phyloP scores from a whole-genome alignment of 805 yeast species.

The Candida hungchunana region DNA sequence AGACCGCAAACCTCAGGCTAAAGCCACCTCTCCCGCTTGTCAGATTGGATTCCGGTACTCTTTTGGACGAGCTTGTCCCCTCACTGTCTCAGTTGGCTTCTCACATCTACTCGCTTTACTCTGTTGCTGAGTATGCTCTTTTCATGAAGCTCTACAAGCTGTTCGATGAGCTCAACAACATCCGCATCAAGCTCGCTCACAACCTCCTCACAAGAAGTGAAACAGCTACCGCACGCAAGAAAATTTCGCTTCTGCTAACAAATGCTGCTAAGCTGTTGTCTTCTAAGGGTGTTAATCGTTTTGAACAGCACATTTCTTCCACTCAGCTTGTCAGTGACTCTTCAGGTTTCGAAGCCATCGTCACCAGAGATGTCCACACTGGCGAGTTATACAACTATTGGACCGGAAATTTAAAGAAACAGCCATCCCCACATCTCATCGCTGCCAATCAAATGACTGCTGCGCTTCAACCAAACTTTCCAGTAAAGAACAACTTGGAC shows the following conservation, averaged over 20 bases:
- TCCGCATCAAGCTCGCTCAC: constrained; percentile 48
- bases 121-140: constrained; percentile 64
- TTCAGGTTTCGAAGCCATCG: constrained; percentile 62
- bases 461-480: constrained; percentile 72
- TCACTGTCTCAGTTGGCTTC: constrained; percentile 54
- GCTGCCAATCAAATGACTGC: constrained; percentile 65
- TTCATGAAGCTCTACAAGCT: constrained; percentile 51
- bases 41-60: constrained; percentile 37
- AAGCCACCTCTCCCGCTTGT: constrained; percentile 56
- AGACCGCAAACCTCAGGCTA: constrained; percentile 25
- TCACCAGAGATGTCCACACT: constrained; percentile 56
- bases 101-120: constrained; percentile 65
- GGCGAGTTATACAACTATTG: constrained; percentile 51
- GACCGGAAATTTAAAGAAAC: constrained; percentile 21
- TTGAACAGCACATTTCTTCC: constrained; percentile 20
- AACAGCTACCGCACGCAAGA: constrained; percentile 41
- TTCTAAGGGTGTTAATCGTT: constrained; percentile 35
- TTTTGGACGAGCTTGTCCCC: constrained; percentile 54
- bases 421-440: constrained; percentile 49
- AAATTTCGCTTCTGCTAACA: constrained; percentile 48
- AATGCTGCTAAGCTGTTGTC: constrained; percentile 59
- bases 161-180: constrained; percentile 54
- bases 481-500: constrained; percentile 37
- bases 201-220: constrained; percentile 54
- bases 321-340: constrained; percentile 38